Conservation (phyloP, 2,329 filamentous ascomycete genomes). For the Trichoderma hamatum region DNA sequence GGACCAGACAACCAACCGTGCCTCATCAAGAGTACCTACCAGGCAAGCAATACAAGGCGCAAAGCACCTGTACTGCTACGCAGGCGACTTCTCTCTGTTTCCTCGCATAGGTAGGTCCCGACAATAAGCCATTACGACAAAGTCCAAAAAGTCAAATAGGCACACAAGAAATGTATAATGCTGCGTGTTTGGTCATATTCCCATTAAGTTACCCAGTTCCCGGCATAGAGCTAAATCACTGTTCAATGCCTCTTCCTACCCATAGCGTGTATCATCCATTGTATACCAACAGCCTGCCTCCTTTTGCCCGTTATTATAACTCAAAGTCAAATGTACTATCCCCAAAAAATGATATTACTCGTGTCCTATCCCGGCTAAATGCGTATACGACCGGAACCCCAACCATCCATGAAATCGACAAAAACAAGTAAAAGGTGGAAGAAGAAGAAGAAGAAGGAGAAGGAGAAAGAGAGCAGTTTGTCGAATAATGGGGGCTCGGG, state of each 20-base stretch:
- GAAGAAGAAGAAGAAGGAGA: background rate
- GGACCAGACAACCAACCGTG: background rate
- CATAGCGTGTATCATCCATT: conserved; percentile 10
- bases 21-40: background rate
- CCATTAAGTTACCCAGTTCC: conserved; percentile 10
- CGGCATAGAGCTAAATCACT: background rate
- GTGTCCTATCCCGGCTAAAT: conserved; percentile 3
- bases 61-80: background rate
- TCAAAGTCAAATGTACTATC: background rate
- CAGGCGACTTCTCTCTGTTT: background rate
- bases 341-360: background rate
- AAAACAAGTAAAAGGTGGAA: background rate
- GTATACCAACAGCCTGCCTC: background rate
- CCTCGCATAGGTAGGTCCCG: background rate
- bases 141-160: background rate
- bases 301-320: conserved; percentile 1
- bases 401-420: background rate
- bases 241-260: conserved; percentile 3
- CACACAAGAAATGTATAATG: background rate
- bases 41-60: background rate
- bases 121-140: background rate
- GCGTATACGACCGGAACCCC: conserved; percentile 10
- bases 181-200: conserved; percentile 15
- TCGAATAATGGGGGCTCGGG: background rate
- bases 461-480: background rate